phyloP scores from a whole-genome alignment of 805 yeast species.

The Zygotorulaspora danielsina region DNA sequence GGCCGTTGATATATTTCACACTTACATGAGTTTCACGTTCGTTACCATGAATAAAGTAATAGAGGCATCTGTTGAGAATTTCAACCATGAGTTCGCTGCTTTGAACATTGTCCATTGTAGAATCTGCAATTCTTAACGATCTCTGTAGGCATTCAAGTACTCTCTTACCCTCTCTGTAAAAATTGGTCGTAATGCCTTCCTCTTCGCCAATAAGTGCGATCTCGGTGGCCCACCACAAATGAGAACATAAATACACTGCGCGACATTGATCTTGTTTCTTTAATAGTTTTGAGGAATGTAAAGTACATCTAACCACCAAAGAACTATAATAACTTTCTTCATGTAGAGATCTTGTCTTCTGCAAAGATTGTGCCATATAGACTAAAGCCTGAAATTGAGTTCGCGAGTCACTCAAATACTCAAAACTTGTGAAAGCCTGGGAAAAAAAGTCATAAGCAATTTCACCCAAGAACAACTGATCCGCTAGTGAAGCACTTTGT shows the following conservation, averaged over 20 bases:
- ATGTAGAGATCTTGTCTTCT: constrained; percentile 47
- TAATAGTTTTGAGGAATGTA: constrained; percentile 81
- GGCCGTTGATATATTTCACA: constrained; percentile 72
- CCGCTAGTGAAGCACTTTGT: constrained; percentile 70
- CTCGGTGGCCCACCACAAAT: constrained; percentile 90
- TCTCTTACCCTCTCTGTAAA: constrained; percentile 55
- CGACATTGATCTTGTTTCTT: constrained; percentile 95
- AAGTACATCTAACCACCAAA: constrained; percentile 76
- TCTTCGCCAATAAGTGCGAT: constrained; percentile 44
- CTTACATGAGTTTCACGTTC: constrained; percentile 44
- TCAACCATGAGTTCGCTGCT: constrained; percentile 81
- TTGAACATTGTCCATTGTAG: constrained; percentile 72
- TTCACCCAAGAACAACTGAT: constrained; percentile 65
- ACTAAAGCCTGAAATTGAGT: constrained; percentile 52
- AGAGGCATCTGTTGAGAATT: constrained; percentile 78
- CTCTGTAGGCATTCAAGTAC: constrained; percentile 90
- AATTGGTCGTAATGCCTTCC: constrained; percentile 40
- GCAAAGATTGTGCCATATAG: constrained; percentile 48
- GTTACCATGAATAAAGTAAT: constrained; percentile 57
- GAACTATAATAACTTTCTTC: constrained; percentile 54
- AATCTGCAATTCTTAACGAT: constrained; percentile 84
- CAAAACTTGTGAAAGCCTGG: constrained; percentile 82
- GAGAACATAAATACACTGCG: constrained; percentile 77
- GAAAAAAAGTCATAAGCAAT: constrained; percentile 84
- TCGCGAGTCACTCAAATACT: constrained; percentile 51